Evolutionary conservation across 441 rosid species (phyloP).

Genomic region (Gossypium schwendimanii): DNA sequence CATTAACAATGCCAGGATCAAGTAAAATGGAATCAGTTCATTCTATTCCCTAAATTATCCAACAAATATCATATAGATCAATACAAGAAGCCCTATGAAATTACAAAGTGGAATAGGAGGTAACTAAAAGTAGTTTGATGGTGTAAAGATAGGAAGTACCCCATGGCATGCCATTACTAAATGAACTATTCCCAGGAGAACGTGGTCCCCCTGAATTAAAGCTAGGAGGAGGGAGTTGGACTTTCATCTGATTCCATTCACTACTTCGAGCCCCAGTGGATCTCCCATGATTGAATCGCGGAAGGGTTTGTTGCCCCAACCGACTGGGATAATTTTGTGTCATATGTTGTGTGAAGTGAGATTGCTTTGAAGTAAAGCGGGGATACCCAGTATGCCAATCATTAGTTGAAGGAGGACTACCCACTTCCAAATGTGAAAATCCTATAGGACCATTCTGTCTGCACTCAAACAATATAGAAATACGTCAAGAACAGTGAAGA

Average conservation of each 20-base stretch:
- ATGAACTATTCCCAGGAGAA: slow-evolving; percentile 79
- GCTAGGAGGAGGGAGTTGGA: slow-evolving; percentile 63
- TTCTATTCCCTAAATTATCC: slow-evolving; percentile 2
- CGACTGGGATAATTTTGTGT: slow-evolving; percentile 87
- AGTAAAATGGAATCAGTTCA: slow-evolving; percentile 15
- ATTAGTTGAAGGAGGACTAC: slow-evolving; percentile 64
- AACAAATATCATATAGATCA: slow-evolving; percentile 8
- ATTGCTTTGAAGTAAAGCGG: slow-evolving; percentile 55
- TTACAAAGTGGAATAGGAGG: neutral
- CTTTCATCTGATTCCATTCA: slow-evolving; percentile 68
- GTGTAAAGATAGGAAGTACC: slow-evolving; percentile 48
- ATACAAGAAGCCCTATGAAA: neutral
- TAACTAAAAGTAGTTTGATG: neutral
- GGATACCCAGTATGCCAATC: slow-evolving; percentile 61
- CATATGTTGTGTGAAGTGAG: slow-evolving; percentile 46
- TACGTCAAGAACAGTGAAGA: slow-evolving; percentile 6
- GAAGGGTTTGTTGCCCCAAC: slow-evolving; percentile 75
- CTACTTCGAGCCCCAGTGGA: slow-evolving; percentile 39
- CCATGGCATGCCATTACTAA: slow-evolving; percentile 66
- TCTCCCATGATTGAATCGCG: slow-evolving; percentile 53
- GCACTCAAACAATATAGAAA: slow-evolving; percentile 22
- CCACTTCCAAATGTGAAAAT: slow-evolving; percentile 56
- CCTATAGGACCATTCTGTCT: slow-evolving; percentile 61
- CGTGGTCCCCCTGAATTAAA: slow-evolving; percentile 57
- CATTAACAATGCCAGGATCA: slow-evolving; percentile 23